A percentile compares a stretch with the other conserved stretches of the same genome.
Evolutionary conservation across 768 basidiomycete genomes (phyloP).

Genomic region (Collybia nuda): DNA sequence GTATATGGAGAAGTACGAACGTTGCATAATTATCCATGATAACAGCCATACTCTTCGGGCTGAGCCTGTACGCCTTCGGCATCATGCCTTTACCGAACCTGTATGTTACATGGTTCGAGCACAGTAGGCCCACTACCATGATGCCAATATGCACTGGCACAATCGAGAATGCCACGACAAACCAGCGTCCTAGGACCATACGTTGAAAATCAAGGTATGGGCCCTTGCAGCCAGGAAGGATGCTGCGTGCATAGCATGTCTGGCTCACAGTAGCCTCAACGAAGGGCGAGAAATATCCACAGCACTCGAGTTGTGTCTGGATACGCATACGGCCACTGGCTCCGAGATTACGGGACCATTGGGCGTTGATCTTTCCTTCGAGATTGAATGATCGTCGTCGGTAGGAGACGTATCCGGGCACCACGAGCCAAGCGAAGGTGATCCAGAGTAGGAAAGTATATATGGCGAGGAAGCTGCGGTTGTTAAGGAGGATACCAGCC

Average conservation of each 20-base stretch:
- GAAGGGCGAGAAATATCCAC: slow-evolving; percentile 80
- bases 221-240: slow-evolving; percentile 74
- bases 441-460: slow-evolving; percentile 81
- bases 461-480: slow-evolving; percentile 77
- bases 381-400: slow-evolving; percentile 56
- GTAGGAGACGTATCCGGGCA: slow-evolving; percentile 81
- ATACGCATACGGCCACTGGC: slow-evolving; percentile 58
- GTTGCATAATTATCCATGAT: slow-evolving; percentile 85
- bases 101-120: slow-evolving; percentile 82
- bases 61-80: slow-evolving; percentile 78
- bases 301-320: slow-evolving; percentile 74
- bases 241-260: slow-evolving; percentile 70
- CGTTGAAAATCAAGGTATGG: slow-evolving; percentile 59
- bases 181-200: slow-evolving; percentile 59
- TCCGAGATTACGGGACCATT: slow-evolving; percentile 69
- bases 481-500: slow-evolving; percentile 84
- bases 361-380: slow-evolving; percentile 75
- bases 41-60: slow-evolving; percentile 67
- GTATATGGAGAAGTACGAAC: slow-evolving; percentile 34
- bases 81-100: slow-evolving; percentile 89
- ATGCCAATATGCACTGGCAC: slow-evolving; percentile 66
- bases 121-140: slow-evolving; percentile 66
- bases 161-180: slow-evolving; percentile 57
- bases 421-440: slow-evolving; percentile 68
- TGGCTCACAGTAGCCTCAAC: slow-evolving; percentile 74